Conservation (phyloP, 306 rosid species). For the Rosa chinensis region DNA sequence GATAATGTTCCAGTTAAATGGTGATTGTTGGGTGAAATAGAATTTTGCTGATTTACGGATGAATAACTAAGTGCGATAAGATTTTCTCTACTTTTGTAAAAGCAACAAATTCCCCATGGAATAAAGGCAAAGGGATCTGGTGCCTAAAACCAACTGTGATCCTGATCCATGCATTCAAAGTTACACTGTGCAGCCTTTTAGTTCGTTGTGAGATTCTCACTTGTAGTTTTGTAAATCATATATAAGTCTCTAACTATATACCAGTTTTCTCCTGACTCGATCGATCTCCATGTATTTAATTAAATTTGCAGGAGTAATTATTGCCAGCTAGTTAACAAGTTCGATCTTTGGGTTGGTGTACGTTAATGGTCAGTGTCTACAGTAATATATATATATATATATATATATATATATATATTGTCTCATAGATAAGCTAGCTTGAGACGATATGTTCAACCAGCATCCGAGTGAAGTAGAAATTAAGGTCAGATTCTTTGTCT, state of each 20-base stretch:
- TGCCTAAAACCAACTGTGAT: neutral
- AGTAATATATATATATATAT: too few species aligned
- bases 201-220: neutral
- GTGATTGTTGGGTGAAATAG: too few species aligned
- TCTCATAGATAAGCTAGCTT: neutral
- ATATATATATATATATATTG: too few species aligned
- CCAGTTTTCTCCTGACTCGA: neutral
- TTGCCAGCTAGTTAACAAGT: neutral
- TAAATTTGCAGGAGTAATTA: neutral
- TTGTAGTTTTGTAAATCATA: neutral
- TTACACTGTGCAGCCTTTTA: neutral
- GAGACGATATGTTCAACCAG: neutral
- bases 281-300: neutral
- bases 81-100: too few species aligned
- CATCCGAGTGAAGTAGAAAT: neutral
- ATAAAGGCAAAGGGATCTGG: neutral
- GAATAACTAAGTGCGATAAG: too few species aligned
- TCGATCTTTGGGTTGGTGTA: neutral
- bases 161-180: neutral
- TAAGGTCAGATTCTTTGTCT: neutral
- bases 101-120: neutral
- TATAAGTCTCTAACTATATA: neutral
- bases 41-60: too few species aligned
- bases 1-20: too few species aligned
- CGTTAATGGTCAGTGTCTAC: too few species aligned